Base-by-base conservation (phyloP, 495 filamentous ascomycete species). In the Podospora pseudopauciseta region DNA sequence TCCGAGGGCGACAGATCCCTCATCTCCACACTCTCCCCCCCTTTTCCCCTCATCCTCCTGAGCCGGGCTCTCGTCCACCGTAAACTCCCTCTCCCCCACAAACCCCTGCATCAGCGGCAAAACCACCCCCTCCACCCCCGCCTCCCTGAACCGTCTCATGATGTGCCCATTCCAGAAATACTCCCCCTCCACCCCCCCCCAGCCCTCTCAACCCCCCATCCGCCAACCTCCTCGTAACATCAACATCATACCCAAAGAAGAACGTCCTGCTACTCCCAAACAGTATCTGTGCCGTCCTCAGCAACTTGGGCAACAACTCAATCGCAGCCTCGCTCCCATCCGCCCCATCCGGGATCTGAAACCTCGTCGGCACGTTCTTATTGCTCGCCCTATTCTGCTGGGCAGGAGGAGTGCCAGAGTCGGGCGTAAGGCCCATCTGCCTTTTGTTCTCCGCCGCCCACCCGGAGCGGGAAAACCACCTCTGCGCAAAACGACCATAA, bases 91-190 rank as follows among this genome's bases (percentile, higher is more conserved):
- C 77, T 99, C 95, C 2, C 94, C 93, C 23, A 99, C 91, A 72
- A 97, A 99, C 5, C 95, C 95, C 81, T 97, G 94, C 79, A 97
- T 91, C 11, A 99, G 72, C 0, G 95, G 95, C 63, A 99, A 74
- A 9, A 92, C 84, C 70, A 95, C 86, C 2, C 80, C 80, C 65
- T 86, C 81, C n/a, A 88, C 79, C 1, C 90, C 88, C 44, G 83
- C 82, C 15, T 90, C 84, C 63, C 92, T 89, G 67, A 99, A 94
- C 3, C 89, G 89, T 58, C 84, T 76, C 49, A 91, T 84, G 13
- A 97, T 80, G 78, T 92, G 81, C 23, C 81, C 83, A 72, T 99
- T 99, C 94, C 94, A 99, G 72, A 97, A 97, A 78, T 87, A 97
- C 72, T 89, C 81, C 20, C 88, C 87, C 78, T 97, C 92, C n/a